phyloP scores from a whole-genome alignment of 345 rosid species.

The Linum usitatissimum region DNA sequence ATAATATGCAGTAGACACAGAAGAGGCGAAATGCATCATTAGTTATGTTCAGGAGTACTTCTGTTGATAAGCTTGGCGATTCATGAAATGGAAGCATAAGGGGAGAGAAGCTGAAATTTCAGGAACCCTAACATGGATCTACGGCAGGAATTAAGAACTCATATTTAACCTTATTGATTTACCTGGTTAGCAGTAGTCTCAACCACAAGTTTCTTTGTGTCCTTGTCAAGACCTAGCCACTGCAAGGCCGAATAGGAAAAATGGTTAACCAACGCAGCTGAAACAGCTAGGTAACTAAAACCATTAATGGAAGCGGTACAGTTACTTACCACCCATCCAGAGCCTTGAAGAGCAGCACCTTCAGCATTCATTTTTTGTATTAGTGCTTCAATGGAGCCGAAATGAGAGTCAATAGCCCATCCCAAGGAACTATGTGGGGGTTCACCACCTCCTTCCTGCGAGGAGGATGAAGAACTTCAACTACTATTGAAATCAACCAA shows the following conservation, averaged over 20 bases:
- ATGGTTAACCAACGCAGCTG: not conserved
- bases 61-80: too few relatives aligned
- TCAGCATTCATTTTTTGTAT: conserved; percentile 73
- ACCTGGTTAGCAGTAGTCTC: conserved; percentile 95
- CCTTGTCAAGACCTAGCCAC: conserved; percentile 95
- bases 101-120: not conserved
- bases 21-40: not conserved
- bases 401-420: conserved; percentile 59
- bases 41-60: too few relatives aligned
- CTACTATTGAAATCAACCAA: not conserved
- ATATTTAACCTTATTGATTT: not conserved
- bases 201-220: conserved; percentile 67
- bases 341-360: conserved; percentile 94
- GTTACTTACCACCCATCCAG: conserved; percentile 94
- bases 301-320: not conserved
- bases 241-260: conserved; percentile 11
- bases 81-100: not conserved
- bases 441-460: conserved; percentile 90
- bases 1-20: too few relatives aligned
- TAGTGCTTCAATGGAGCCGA: conserved; percentile 76
- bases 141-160: conserved; percentile 1
- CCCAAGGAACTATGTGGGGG: conserved; percentile 74
- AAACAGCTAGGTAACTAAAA: not conserved
- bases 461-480: not conserved
- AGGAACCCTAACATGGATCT: not conserved